Conservation (phyloP, 2,329 filamentous ascomycete species). For the Sphaerulina populicola region DNA sequence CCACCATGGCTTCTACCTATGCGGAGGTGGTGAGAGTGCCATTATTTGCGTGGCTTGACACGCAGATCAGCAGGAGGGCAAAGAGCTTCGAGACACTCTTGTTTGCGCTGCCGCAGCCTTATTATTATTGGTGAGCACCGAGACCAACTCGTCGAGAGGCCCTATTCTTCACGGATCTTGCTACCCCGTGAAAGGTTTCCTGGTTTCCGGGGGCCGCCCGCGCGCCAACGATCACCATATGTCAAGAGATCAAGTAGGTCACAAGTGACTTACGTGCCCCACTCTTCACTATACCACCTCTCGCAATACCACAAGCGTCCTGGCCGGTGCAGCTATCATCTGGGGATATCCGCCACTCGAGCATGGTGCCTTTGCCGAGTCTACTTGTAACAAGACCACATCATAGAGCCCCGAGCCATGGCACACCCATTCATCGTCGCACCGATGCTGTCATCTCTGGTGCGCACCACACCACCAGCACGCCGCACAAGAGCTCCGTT, state of each 20-base stretch:
- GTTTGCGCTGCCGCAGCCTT: neutral
- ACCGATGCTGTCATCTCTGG: neutral
- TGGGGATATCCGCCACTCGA: neutral
- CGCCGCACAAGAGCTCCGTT: conserved; percentile 4
- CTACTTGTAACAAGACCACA: neutral
- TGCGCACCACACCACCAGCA: neutral
- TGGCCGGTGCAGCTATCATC: neutral
- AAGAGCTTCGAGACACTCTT: neutral
- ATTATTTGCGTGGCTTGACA: neutral
- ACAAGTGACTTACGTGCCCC: neutral
- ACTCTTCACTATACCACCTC: neutral
- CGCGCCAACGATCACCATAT: neutral
- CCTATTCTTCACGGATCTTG: neutral
- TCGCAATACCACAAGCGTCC: neutral
- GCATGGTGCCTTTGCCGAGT: neutral
- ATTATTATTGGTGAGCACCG: neutral
- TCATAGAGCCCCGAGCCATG: neutral
- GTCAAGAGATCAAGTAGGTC: neutral
- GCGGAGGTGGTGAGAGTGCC: neutral
- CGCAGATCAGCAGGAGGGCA: neutral
- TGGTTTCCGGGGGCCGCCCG: neutral
- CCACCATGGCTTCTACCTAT: neutral
- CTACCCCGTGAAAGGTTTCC: neutral
- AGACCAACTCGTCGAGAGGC: neutral
- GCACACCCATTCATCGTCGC: conserved; percentile 6